Evolutionary conservation across 2,329 filamentous ascomycete species (phyloP).

Genomic region (Westerdykella sp.): DNA sequence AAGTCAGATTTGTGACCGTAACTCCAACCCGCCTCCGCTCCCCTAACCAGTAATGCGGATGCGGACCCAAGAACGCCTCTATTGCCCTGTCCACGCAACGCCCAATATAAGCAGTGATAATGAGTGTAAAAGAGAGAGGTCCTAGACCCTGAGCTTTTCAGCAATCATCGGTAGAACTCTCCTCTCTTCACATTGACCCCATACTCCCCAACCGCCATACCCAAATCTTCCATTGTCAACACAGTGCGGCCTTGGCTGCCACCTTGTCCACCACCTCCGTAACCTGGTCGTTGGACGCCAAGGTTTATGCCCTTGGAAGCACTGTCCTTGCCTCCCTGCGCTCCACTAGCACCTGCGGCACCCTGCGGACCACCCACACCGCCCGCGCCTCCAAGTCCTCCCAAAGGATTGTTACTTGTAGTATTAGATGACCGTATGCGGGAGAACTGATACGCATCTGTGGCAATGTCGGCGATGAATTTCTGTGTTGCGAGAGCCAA

Average conservation of each 20-base stretch:
- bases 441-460: conserved; percentile 96
- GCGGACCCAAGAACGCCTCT: neutral
- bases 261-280: conserved; percentile 79
- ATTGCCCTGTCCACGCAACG: neutral
- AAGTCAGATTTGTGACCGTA: conserved; percentile 5
- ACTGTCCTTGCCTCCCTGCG: conserved; percentile 45
- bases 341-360: conserved; percentile 50
- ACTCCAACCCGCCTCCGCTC: conserved; percentile 4
- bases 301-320: conserved; percentile 44
- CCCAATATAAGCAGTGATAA: neutral
- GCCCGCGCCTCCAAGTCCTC: conserved; percentile 69
- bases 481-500: conserved; percentile 98
- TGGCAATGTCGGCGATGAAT: conserved; percentile 95
- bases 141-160: neutral
- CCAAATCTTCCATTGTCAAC: conserved; percentile 95
- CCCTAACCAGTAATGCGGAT: conserved; percentile 22
- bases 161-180: conserved; percentile 81
- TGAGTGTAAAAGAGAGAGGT: neutral
- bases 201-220: conserved; percentile 97
- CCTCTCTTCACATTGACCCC: conserved; percentile 95
- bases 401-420: conserved; percentile 86
- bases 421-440: conserved; percentile 91
- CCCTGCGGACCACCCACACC: conserved; percentile 57
- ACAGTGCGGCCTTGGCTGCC: conserved; percentile 87
- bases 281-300: conserved; percentile 45